Percentiles rank a stretch among this genome's conserved stretches.
Evolutionary conservation across 2,329 filamentous ascomycete species (phyloP).

Genomic region (Botryotinia calthae): DNA sequence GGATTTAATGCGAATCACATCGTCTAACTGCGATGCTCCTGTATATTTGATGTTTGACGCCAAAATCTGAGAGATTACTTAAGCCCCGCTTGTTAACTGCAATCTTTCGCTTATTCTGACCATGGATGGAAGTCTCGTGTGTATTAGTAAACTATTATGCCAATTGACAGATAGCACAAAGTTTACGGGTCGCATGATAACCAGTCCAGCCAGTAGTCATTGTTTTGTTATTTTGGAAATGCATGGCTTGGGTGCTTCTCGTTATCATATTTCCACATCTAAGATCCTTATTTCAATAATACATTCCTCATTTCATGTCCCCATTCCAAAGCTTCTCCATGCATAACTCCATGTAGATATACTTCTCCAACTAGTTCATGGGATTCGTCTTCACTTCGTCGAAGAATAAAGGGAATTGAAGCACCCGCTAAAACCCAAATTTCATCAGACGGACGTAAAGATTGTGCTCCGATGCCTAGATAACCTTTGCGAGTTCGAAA

Average conservation of each 20-base stretch:
- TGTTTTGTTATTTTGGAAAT: not conserved
- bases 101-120: not conserved
- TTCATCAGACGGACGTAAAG: constrained; percentile 18
- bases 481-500: constrained; percentile 13
- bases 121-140: not conserved
- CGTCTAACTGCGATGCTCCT: not conserved
- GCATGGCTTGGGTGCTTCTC: not conserved
- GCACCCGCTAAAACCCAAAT: constrained; percentile 22
- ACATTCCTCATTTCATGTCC: not conserved
- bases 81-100: not conserved
- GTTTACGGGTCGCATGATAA: not conserved
- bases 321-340: constrained; percentile 22
- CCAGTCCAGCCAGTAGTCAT: not conserved
- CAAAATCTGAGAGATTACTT: not conserved
- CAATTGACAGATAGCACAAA: not conserved
- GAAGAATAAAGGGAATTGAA: constrained; percentile 20
- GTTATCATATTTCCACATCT: too few relatives aligned
- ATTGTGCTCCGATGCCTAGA: constrained; percentile 16
- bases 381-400: not conserved
- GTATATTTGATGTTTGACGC: not conserved
- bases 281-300: not conserved
- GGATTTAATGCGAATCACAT: not conserved
- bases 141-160: not conserved
- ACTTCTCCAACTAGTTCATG: constrained; percentile 25
- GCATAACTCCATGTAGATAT: constrained; percentile 25